phyloP scores from a whole-genome alignment of 2,329 filamentous ascomycete species.

The Cladosporium sphaerospermum region DNA sequence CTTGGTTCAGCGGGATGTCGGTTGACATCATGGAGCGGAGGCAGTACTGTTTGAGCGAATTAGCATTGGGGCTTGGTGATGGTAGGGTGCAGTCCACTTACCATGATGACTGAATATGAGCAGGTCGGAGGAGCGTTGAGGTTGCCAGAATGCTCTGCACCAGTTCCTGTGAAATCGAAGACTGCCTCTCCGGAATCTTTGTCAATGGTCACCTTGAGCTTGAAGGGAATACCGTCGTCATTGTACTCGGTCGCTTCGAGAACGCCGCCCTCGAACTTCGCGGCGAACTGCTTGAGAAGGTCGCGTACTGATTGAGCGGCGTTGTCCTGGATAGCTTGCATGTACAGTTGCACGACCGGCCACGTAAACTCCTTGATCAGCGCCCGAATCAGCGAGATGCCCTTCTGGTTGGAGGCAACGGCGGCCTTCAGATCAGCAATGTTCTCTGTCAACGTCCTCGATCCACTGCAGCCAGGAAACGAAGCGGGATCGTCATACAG shows the following conservation, averaged over 20 bases:
- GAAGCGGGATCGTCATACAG: constrained; percentile 65
- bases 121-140: constrained; percentile 44
- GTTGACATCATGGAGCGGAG: constrained; percentile 27
- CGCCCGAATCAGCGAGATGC: constrained; percentile 30
- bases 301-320: constrained; percentile 31
- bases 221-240: constrained; percentile 36
- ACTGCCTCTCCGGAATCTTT: constrained; percentile 25
- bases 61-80: not conserved
- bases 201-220: constrained; percentile 31
- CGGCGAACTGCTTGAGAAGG: constrained; percentile 23
- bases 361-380: constrained; percentile 33
- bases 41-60: constrained; percentile 48
- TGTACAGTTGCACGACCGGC: constrained; percentile 35
- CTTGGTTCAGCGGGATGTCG: constrained; percentile 45
- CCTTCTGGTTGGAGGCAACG: constrained; percentile 31
- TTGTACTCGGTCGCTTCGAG: constrained; percentile 33
- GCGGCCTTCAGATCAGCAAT: constrained; percentile 33
- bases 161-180: constrained; percentile 51
- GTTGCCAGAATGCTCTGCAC: constrained; percentile 60
- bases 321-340: constrained; percentile 34
- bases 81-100: not conserved
- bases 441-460: constrained; percentile 30
- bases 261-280: constrained; percentile 14
- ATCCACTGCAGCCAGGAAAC: constrained; percentile 29
- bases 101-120: constrained; percentile 31